Evolutionary conservation across 768 basidiomycete genomes (phyloP), one percentile per base, ranked within the genome.

Genomic region (Boletellus ananas): DNA sequence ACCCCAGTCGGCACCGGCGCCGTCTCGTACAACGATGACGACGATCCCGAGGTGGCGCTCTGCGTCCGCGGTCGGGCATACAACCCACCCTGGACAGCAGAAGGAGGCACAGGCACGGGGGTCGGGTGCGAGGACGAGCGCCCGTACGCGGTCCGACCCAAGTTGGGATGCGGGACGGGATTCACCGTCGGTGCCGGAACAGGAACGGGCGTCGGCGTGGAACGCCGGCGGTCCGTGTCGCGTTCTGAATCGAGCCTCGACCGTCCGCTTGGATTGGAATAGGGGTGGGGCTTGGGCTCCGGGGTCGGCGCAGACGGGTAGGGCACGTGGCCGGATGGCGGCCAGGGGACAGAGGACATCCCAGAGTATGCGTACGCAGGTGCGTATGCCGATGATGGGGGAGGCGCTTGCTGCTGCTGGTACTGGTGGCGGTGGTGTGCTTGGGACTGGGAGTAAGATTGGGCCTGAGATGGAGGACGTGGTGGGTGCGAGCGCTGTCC

Each of bases 1-100:
- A 67, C 35, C 3, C 66, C 68, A 4, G 40, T 45, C 3, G 66
- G 66, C 18, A 67, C 18, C 13, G 66, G 66, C 25, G 66, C 51
- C 4, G 55, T 42, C 13, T 66, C 66, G 31, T 67, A 67, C 36
- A 27, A 16, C 35, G 59, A 54, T 12, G 29, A 29, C 1, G 29
- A 10, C 29, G 29, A 29, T 29, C 29, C 29, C 29, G 29, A 29
- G 29, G 29, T 29, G 9, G 51, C 50, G 27, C 57, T 57, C 34
- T 61, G 59, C 18, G 54, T 43, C 31, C 54, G 59, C 34, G 48
- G 9, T 3, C 49, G 50, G 12, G 25, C 31, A 12, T 61, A 47
- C 29, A 29, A 11, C 29, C 29, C 29, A 29, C 29, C 11, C 11
- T 29, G 29, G 7, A 11, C 7, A 1, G 29, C n/a, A 7, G 2